phyloP scores from a whole-genome alignment of 257 asterid species.

The Solanum boliviense region DNA sequence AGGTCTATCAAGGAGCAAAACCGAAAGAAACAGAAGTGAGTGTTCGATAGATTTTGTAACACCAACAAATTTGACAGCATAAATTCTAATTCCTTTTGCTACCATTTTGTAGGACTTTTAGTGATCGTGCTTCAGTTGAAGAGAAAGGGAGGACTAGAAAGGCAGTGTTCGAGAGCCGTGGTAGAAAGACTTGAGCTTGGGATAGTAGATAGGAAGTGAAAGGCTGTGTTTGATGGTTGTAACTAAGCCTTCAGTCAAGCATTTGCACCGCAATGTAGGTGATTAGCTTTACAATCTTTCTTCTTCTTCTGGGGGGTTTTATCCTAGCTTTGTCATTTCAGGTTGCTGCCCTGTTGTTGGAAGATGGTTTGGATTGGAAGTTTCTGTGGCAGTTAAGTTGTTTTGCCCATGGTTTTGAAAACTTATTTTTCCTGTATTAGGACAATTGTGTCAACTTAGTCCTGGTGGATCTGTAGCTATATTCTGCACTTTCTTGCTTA shows the following conservation, averaged over 20 bases:
- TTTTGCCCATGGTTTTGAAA: slow-evolving; percentile 23
- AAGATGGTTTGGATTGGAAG: slow-evolving; percentile 22
- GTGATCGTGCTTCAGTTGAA: slow-evolving; percentile 42
- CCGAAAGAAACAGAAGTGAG: slow-evolving; percentile 49
- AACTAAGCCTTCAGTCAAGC: neutral
- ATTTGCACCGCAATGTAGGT: slow-evolving; percentile 22
- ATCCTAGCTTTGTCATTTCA: slow-evolving; percentile 32
- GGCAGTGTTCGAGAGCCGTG: slow-evolving; percentile 43
- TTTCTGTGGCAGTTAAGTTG: slow-evolving; percentile 39
- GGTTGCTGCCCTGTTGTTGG: slow-evolving; percentile 37
- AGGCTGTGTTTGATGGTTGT: slow-evolving; percentile 22
- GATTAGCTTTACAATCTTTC: slow-evolving; percentile 18
- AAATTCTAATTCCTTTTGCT: slow-evolving; percentile 7
- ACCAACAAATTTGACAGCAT: neutral
- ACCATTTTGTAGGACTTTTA: slow-evolving; percentile 33
- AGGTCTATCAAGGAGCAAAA: slow-evolving; percentile 61
- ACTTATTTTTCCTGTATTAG: slow-evolving; percentile 10
- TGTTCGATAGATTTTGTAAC: slow-evolving; percentile 1
- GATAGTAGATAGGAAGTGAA: slow-evolving; percentile 19
- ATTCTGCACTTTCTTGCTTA: slow-evolving; percentile 8
- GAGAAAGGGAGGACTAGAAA: slow-evolving; percentile 49
- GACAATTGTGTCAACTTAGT: slow-evolving; percentile 17
- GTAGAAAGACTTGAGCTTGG: slow-evolving; percentile 34
- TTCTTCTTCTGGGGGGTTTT: slow-evolving; percentile 21
- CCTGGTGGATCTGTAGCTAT: slow-evolving; percentile 10